A percentile compares a stretch with the other conserved stretches of the same genome.
phyloP scores from a whole-genome alignment of 208 protist genomes.

The Kentomonas sorsogonicus region DNA sequence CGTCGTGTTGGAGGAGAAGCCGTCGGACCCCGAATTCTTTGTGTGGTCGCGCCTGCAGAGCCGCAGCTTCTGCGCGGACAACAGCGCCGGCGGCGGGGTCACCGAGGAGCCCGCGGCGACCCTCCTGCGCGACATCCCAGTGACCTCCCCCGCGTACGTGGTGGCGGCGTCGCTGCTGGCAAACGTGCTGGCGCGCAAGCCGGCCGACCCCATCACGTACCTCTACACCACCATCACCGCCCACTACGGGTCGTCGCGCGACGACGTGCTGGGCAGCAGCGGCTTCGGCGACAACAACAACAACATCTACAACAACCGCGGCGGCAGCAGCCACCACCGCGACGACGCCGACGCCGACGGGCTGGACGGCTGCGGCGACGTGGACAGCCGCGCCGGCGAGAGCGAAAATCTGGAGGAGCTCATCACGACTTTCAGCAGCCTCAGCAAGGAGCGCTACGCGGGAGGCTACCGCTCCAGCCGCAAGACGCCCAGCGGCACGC shows the following conservation, averaged over 20 bases:
- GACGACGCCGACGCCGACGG: neutral
- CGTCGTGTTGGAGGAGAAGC: constrained; percentile 39
- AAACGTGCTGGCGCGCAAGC: constrained; percentile 59
- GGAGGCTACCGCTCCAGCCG: neutral
- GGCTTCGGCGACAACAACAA: constrained; percentile 4
- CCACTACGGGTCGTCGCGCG: constrained; percentile 25
- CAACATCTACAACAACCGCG: neutral
- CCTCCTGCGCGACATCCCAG: constrained; percentile 47
- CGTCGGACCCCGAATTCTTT: constrained; percentile 53
- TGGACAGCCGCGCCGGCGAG: too few species aligned
- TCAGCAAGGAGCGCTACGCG: neutral
- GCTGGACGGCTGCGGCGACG: neutral
- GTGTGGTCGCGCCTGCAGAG: constrained; percentile 48
- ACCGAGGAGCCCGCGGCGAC: constrained; percentile 35
- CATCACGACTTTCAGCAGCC: too few species aligned
- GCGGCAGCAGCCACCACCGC: neutral
- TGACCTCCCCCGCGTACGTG: constrained; percentile 33
- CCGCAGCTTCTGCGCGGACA: constrained; percentile 36
- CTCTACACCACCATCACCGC: constrained; percentile 48
- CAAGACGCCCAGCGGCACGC: neutral
- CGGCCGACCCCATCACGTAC: constrained; percentile 55
- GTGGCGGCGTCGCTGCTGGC: constrained; percentile 33
- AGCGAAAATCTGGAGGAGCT: too few species aligned
- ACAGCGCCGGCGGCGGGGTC: constrained; percentile 20
- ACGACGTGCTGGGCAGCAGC: constrained; percentile 20